These are phyloP conservation scores for Colletotrichum simmondsii DNA, from an alignment of 2,329 filamentous ascomycete species.

Conservation along the genomic window DNA sequence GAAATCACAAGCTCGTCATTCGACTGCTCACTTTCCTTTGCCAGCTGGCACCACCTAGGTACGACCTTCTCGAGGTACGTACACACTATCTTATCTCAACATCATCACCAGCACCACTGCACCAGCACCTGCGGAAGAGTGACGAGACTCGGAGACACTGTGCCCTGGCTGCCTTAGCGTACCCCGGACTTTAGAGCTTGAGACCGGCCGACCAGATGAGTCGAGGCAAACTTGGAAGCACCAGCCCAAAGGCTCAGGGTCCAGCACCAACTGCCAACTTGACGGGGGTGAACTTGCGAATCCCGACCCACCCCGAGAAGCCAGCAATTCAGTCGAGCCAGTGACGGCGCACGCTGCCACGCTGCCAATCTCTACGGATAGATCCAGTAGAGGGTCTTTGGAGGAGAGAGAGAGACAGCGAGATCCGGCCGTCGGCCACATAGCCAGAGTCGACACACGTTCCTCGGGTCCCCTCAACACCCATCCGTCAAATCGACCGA, in stretches of 20 bases:
- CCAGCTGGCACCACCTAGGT: not conserved
- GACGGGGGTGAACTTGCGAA: not conserved
- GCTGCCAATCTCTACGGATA: too few species aligned
- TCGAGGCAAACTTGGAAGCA: not conserved
- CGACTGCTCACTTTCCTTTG: not conserved
- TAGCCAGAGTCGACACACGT: not conserved
- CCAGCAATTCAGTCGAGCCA: not conserved
- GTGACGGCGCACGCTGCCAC: not conserved
- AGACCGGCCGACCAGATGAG: conserved; percentile 13
- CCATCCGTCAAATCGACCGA: conserved; percentile 27
- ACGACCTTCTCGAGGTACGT: not conserved
- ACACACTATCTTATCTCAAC: conserved; percentile 5
- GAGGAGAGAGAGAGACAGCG: not conserved
- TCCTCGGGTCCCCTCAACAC: conserved; percentile 20
- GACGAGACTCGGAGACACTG: too few species aligned
- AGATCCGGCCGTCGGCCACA: conserved; percentile 2
- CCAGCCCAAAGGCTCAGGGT: not conserved
- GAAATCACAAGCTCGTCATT: conserved; percentile 3
- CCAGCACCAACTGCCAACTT: not conserved
- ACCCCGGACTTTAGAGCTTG: conserved; percentile 32
- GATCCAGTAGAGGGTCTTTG: not conserved
- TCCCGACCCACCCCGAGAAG: not conserved
- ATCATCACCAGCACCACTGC: not conserved
- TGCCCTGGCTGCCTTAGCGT: conserved; percentile 3
- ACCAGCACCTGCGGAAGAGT: not conserved